These are phyloP conservation scores for Monilinia fructigena DNA, from an alignment of 2,329 filamentous ascomycete genomes.

Conservation along the genomic window DNA sequence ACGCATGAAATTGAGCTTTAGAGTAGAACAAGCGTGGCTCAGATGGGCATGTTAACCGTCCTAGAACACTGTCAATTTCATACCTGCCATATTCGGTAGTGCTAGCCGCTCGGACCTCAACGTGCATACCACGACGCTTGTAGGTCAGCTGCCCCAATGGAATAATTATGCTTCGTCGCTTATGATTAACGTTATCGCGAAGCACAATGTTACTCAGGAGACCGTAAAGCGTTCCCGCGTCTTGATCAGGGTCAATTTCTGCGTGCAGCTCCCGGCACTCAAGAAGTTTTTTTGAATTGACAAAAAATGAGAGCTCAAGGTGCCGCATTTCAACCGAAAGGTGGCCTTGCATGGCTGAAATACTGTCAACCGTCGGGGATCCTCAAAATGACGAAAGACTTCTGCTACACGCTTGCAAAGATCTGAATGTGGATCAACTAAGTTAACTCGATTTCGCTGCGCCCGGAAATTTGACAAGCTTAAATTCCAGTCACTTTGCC, in stretches of 20 bases:
- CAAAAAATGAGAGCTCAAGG: too few relatives aligned
- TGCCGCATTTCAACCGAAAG: conserved; percentile 48
- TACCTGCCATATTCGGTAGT: too few relatives aligned
- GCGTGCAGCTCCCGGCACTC: too few relatives aligned
- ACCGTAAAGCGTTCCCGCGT: too few relatives aligned
- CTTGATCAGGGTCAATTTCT: too few relatives aligned
- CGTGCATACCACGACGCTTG: too few relatives aligned
- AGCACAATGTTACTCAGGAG: too few relatives aligned
- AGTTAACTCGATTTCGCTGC: conserved; percentile 32
- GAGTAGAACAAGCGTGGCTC: conserved; percentile 55
- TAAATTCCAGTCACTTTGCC: conserved; percentile 44
- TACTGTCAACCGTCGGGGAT: conserved; percentile 45
- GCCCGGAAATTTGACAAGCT: conserved; percentile 38
- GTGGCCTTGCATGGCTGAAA: conserved; percentile 39
- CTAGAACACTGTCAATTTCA: conserved; percentile 40
- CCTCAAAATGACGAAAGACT: conserved; percentile 54
- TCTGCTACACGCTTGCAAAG: conserved; percentile 43
- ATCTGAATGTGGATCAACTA: conserved; percentile 52
- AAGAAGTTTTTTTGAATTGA: too few relatives aligned
- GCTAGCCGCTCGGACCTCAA: too few relatives aligned
- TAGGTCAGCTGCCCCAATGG: too few relatives aligned
- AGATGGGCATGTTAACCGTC: conserved; percentile 55
- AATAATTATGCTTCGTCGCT: too few relatives aligned
- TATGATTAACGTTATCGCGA: too few relatives aligned
- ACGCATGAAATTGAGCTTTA: conserved; percentile 59